Conservation (phyloP, 345 rosid genomes). For the Populus davidiana region DNA sequence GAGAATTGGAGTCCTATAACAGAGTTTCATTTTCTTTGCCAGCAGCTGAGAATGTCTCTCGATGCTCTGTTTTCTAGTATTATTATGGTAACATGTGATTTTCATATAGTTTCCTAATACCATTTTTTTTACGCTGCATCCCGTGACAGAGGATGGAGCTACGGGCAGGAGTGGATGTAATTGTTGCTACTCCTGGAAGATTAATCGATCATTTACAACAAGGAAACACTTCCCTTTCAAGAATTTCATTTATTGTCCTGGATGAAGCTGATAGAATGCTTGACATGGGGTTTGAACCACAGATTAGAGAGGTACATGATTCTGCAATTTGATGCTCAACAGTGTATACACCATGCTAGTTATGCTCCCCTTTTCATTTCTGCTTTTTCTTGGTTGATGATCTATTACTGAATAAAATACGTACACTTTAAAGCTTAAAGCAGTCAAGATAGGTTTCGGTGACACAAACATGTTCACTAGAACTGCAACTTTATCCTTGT, state of each 20-base stretch:
- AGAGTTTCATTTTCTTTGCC: background rate
- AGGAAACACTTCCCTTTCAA: slow-evolving; percentile 35
- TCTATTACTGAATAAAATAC: background rate
- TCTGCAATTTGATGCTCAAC: background rate
- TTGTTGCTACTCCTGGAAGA: slow-evolving; percentile 50
- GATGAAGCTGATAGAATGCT: slow-evolving; percentile 53
- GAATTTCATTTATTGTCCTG: slow-evolving; percentile 36
- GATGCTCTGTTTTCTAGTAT: background rate
- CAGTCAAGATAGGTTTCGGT: background rate
- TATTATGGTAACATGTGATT: background rate
- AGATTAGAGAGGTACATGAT: slow-evolving; percentile 36
- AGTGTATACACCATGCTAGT: no score
- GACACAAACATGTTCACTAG: background rate
- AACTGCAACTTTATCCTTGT: background rate
- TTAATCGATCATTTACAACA: slow-evolving; percentile 41
- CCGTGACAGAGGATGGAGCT: slow-evolving; percentile 31
- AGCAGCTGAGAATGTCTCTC: background rate
- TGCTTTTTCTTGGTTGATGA: background rate
- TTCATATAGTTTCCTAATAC: background rate
- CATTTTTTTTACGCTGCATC: slow-evolving; percentile 1
- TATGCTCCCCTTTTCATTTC: background rate
- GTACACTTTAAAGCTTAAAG: background rate
- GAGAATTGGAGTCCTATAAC: background rate
- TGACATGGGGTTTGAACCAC: slow-evolving; percentile 50
- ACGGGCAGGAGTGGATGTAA: slow-evolving; percentile 33